Conservation (phyloP, 192 early-diverging fungal genomes). For the Pilaira anomala region DNA sequence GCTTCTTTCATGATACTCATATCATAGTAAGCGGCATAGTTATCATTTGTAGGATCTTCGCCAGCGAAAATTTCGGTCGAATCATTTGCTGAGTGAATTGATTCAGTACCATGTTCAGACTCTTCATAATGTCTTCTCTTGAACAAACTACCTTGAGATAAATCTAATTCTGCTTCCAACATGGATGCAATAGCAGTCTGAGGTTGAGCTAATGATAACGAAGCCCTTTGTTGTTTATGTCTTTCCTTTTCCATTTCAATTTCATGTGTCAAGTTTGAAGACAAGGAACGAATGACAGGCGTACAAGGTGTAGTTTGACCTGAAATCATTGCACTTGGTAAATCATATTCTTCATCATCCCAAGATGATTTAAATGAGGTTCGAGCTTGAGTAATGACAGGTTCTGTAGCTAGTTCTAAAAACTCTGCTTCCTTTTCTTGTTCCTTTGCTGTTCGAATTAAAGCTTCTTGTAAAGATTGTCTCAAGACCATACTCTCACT, state of each 20-base stretch:
- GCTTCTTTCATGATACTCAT: neutral
- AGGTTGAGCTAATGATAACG: conserved; percentile 4
- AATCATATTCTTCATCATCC: neutral
- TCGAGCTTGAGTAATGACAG: neutral
- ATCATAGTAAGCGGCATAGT: conserved; percentile 12
- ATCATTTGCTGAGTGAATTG: neutral
- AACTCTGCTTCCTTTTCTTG: neutral
- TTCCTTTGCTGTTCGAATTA: neutral
- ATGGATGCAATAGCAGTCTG: conserved; percentile 11
- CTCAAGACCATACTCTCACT: conserved; percentile 17
- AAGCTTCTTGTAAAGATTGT: conserved; percentile 4
- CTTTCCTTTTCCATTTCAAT: conserved; percentile 14
- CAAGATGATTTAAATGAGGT: conserved; percentile 9
- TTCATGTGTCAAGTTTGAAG: conserved; percentile 4
- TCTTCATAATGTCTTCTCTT: neutral
- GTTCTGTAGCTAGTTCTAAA: neutral
- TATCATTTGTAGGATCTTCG: neutral
- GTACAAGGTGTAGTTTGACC: conserved; percentile 18
- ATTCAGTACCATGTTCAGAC: neutral
- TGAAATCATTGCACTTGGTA: neutral
- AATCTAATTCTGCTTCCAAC: conserved; percentile 20
- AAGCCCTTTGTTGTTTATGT: conserved; percentile 18
- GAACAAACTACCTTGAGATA: conserved; percentile 15
- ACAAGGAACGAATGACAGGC: neutral
- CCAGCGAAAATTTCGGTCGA: neutral